phyloP scores from a whole-genome alignment of 257 asterid genomes.

The Solanum peruvianum region DNA sequence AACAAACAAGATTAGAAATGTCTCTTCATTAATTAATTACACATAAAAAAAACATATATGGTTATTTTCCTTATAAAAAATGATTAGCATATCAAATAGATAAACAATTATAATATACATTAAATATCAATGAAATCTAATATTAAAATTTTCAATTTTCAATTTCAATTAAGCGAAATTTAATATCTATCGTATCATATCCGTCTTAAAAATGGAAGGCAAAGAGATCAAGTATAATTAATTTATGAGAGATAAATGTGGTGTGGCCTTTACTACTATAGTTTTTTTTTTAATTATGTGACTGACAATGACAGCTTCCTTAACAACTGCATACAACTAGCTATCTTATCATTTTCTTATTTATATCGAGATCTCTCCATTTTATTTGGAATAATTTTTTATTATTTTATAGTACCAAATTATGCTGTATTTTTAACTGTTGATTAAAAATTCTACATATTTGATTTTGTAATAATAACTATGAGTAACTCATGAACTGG shows the following conservation, averaged over 20 bases:
- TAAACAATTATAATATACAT: too few species aligned
- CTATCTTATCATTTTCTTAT: not conserved
- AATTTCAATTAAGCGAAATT: too few species aligned
- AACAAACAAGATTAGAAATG: too few species aligned
- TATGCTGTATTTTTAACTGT: not conserved
- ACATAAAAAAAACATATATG: too few species aligned
- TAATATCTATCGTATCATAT: not conserved
- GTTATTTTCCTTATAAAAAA: too few species aligned
- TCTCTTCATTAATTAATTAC: too few species aligned
- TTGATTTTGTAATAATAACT: not conserved
- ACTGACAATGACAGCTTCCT: not conserved
- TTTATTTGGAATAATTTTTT: not conserved
- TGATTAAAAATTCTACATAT: not conserved
- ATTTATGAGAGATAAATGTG: not conserved
- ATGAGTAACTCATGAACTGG: not conserved
- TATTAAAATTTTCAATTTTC: too few species aligned
- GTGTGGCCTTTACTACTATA: not conserved
- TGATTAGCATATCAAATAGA: not conserved
- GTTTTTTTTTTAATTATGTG: not conserved
- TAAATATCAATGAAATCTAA: too few species aligned
- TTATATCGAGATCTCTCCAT: not conserved
- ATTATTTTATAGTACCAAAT: not conserved
- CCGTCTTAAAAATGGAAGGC: not conserved
- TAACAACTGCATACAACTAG: not conserved
- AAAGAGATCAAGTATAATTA: not conserved